phyloP scores from a whole-genome alignment of 139 green algal genomes.

The Coelastrella sp. region DNA sequence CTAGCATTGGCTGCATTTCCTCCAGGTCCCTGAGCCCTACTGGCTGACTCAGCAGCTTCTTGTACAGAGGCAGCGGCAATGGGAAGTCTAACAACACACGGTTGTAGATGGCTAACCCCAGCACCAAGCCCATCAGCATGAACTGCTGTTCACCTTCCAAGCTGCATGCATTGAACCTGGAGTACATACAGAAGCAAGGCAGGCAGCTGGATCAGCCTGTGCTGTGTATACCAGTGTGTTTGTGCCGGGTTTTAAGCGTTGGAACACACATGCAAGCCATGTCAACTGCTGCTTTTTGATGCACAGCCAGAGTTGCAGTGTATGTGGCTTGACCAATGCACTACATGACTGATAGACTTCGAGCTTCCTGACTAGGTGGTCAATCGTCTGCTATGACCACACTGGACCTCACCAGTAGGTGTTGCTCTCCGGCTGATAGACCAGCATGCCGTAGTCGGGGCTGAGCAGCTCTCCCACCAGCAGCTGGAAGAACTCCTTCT shows the following conservation, averaged over 20 bases:
- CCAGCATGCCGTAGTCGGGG: constrained; percentile 92
- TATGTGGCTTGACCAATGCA: too few relatives aligned
- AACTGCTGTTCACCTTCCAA: constrained; percentile 81
- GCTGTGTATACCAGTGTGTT: too few relatives aligned
- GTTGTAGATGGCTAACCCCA: constrained; percentile 96
- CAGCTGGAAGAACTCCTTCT: constrained; percentile 98
- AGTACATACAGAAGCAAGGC: neutral
- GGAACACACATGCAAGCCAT: too few relatives aligned
- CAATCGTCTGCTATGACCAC: too few relatives aligned
- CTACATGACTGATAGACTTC: too few relatives aligned
- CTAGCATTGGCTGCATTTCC: constrained; percentile 87
- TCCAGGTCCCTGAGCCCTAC: constrained; percentile 87
- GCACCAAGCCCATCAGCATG: constrained; percentile 90
- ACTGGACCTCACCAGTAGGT: constrained; percentile 83
- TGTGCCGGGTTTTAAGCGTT: too few relatives aligned
- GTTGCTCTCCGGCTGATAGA: constrained; percentile 74
- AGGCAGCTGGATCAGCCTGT: neutral
- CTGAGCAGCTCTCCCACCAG: constrained; percentile 90
- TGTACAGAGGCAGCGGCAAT: constrained; percentile 90
- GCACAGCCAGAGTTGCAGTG: too few relatives aligned
- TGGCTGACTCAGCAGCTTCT: constrained; percentile 87
- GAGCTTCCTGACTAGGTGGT: too few relatives aligned
- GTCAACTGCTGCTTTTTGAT: too few relatives aligned
- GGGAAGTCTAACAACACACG: constrained; percentile 93
- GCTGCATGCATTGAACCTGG: constrained; percentile 55